Evolutionary conservation across 2,329 filamentous ascomycete genomes (phyloP), one percentile per base, ranked within the genome.

Genomic region (Exophiala viscosa): DNA sequence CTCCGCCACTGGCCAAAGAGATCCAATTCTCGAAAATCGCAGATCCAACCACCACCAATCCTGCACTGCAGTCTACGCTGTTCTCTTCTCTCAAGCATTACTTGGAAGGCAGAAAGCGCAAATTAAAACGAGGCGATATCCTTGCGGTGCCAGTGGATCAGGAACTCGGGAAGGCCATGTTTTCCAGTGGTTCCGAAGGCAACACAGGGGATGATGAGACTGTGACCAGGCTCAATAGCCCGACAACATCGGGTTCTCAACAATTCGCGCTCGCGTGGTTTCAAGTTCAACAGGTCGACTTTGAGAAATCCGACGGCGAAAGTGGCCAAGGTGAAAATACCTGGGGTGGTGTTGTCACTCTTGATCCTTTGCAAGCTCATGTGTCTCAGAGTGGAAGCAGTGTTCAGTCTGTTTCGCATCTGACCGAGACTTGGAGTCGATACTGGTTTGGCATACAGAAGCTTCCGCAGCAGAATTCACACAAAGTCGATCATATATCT

Each of bases 371-470:
- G 5, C 87, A 85, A 53, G 95, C 95, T 3, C 87, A 90, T 54
- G 92, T 97, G 78, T 88, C 91, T 53, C 90, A 95, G 65, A 90
- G 91, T 33, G 93, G 93, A 3, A 95, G 87, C 59, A 88, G 90
- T 64, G 87, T 88, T 41, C 86, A 87, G 64, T 85, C 86, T 46
- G 78, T 96, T 5, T 92, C 92, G 0, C 83, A 87, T 5, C 85
- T 84, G 1, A 82, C 85, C 57, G 81, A 83, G 52, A 95, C 82
- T 66, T 84, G 83, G 14, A 97, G 92, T 91, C 86, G 87, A 58
- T 95, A 91, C 67, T 99, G 96, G 69, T 79, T 96, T 1, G 88
- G 90, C 1, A 77, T 88, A 49, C 88, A 84, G 69, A 82, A 82
- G 57, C 72, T 82, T 10, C 85, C 87, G 0, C 81, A 68, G 45